A percentile compares a stretch with the other conserved stretches of the same genome.
These are phyloP conservation scores for Trichothecium sympodiale DNA, from an alignment of 2,329 filamentous ascomycete genomes.

Conservation along the genomic window DNA sequence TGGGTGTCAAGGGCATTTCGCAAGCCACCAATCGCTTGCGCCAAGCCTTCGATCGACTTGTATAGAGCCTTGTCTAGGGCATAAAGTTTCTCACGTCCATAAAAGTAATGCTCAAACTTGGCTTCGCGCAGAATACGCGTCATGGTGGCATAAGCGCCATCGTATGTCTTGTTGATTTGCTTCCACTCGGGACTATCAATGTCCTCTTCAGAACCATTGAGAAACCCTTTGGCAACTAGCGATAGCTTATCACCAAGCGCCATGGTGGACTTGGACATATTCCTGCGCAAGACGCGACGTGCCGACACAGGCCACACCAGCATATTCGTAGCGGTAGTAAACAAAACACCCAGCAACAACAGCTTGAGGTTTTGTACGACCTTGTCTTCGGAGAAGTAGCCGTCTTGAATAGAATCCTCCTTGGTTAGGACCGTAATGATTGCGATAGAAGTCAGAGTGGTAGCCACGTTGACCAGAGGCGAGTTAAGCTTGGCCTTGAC, in stretches of 20 bases:
- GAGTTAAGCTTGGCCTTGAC: slow-evolving; percentile 70
- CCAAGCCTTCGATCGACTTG: slow-evolving; percentile 72
- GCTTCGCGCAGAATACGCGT: slow-evolving; percentile 73
- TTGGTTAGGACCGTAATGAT: slow-evolving; percentile 87
- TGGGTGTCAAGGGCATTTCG: slow-evolving; percentile 84
- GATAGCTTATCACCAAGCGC: slow-evolving; percentile 73
- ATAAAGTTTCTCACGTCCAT: slow-evolving; percentile 72
- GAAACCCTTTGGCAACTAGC: slow-evolving; percentile 70
- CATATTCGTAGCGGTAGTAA: slow-evolving; percentile 64
- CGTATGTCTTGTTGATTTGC: slow-evolving; percentile 51
- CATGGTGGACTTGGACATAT: slow-evolving; percentile 60
- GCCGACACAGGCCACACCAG: slow-evolving; percentile 71
- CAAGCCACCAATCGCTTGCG: slow-evolving; percentile 82
- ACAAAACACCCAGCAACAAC: slow-evolving; percentile 65
- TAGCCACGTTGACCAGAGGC: slow-evolving; percentile 73
- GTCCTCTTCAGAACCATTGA: slow-evolving; percentile 73
- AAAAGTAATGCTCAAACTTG: slow-evolving; percentile 76
- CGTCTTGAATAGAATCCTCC: slow-evolving; percentile 76
- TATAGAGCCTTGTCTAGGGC: slow-evolving; percentile 68
- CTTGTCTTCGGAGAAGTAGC: slow-evolving; percentile 71
- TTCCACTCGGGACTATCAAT: slow-evolving; percentile 56
- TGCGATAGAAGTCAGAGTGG: slow-evolving; percentile 75
- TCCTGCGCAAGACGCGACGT: slow-evolving; percentile 58
- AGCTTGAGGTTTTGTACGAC: slow-evolving; percentile 76
- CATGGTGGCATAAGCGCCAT: slow-evolving; percentile 56